These are phyloP conservation scores for Ophiostoma ulmi DNA, from an alignment of 2,329 filamentous ascomycete species.

Conservation along the genomic window DNA sequence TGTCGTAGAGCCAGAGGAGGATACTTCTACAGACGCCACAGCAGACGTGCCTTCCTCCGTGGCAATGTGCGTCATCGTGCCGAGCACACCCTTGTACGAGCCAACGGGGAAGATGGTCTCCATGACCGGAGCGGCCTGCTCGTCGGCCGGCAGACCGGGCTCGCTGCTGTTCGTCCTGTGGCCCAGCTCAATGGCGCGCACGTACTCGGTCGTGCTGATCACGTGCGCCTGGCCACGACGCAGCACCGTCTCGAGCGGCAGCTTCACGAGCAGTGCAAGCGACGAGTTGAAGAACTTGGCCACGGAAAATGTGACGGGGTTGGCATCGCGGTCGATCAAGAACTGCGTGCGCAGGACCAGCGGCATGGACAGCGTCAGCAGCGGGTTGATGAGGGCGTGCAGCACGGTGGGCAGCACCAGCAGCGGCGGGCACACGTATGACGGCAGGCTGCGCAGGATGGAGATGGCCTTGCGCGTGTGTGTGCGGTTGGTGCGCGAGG, in stretches of 20 bases:
- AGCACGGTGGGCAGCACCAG: conserved; percentile 80
- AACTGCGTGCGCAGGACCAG: conserved; percentile 81
- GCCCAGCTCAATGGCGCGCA: conserved; percentile 43
- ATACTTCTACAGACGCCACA: conserved; percentile 28
- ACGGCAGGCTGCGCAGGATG: conserved; percentile 71
- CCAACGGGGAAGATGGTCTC: conserved; percentile 77
- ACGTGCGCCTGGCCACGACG: conserved; percentile 80
- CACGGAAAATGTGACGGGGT: conserved; percentile 75
- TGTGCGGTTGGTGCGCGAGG: conserved; percentile 43
- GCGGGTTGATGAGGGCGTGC: conserved; percentile 75
- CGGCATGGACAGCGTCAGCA: conserved; percentile 77
- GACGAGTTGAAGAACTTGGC: conserved; percentile 76
- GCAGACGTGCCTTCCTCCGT: conserved; percentile 70
- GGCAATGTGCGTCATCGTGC: conserved; percentile 83
- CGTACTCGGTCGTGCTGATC: conserved; percentile 51
- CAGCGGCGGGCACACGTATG: conserved; percentile 63
- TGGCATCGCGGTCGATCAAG: conserved; percentile 72
- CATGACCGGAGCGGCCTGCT: conserved; percentile 35
- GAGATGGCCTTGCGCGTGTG: conserved; percentile 72
- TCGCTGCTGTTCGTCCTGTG: neutral
- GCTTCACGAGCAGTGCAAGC: conserved; percentile 74
- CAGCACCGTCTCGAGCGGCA: conserved; percentile 87
- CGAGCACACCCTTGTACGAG: conserved; percentile 77
- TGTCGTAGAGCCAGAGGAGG: conserved; percentile 28
- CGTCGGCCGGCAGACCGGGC: conserved; percentile 12